phyloP scores from a whole-genome alignment of 345 rosid species.

The Fremontodendron californicum region DNA sequence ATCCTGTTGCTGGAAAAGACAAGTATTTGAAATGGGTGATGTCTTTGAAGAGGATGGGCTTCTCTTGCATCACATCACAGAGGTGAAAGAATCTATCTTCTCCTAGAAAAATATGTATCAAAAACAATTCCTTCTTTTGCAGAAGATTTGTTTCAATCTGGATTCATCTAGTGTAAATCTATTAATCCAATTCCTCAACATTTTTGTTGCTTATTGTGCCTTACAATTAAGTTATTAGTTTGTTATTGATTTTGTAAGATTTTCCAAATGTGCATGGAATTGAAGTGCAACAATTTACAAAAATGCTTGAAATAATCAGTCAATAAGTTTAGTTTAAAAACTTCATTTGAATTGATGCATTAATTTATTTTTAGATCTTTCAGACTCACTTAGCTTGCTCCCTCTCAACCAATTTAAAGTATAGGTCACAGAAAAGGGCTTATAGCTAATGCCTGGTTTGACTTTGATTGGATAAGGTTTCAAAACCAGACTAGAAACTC shows the following conservation, averaged over 20 bases:
- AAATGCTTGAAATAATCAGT: background rate
- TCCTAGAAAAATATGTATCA: slow-evolving; percentile 5
- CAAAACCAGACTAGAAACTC: background rate
- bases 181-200: background rate
- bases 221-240: background rate
- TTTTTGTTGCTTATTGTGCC: background rate
- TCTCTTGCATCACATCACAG: slow-evolving; percentile 30
- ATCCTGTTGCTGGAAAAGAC: background rate
- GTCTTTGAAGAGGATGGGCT: slow-evolving; percentile 13
- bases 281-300: background rate
- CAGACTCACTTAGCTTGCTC: background rate
- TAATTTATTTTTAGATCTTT: background rate
- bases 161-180: slow-evolving; percentile 7
- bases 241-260: background rate
- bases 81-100: slow-evolving; percentile 13
- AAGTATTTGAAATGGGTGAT: slow-evolving; percentile 3
- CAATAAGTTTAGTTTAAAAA: background rate
- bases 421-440: background rate
- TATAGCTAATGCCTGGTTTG: background rate
- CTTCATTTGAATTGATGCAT: background rate
- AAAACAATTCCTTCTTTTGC: background rate
- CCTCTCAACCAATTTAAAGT: no score
- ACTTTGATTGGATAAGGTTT: background rate
- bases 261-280: background rate
- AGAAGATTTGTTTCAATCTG: slow-evolving; percentile 14